Base-by-base conservation (phyloP, 75 land plant genomes). In the Azolla pinnata region DNA sequence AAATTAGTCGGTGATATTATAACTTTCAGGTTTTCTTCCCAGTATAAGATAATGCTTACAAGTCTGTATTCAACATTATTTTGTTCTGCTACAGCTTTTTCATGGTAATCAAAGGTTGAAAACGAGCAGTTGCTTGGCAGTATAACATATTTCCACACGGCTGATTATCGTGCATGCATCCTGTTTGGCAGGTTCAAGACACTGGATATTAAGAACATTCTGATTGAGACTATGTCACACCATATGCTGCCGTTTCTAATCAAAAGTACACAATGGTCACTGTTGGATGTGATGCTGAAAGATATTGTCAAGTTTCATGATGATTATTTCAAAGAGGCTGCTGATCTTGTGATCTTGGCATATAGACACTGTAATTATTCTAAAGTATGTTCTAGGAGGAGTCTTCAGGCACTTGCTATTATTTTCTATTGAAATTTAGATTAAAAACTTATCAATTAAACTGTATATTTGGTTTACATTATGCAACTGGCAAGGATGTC, bases 321-420 rank as follows among this genome's bases (percentile, higher is more conserved):
- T 51, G 91, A 86, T 56, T 73, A 83, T 67, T 57, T 79, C 21
- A 72, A 74, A 66, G 99, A 95, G 72, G 83, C 91, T 60, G 99
- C 99, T 45, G 99, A 90, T 60, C 85, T 83, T 50, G 82, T 80
- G 16, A 90, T 81, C 60, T 72, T 86, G 54, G 91, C 88, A 1
- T 95, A 90, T 66, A 79, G 81, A 12, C 97, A 90, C 56, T 66
- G 85, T 57, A 95, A 84, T 67, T 95, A 95, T 67, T 71, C 99
- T 31, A 95, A 90, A 62, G 99, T 90, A 73, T 2, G 67, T 46
- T 25, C 29, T 8, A 9, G 4, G 10, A 4, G 50, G 10, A 47
- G 3, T 18, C 4, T 47, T 47, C 44, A 4, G 44, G 4, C 44
- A 20, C 9, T 5, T 58, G 49, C 49, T 46, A 23, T 46, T 46